These are phyloP conservation scores for Lonicera japonica DNA, from an alignment of 129 eudicot genomes.

Conservation along the genomic window DNA sequence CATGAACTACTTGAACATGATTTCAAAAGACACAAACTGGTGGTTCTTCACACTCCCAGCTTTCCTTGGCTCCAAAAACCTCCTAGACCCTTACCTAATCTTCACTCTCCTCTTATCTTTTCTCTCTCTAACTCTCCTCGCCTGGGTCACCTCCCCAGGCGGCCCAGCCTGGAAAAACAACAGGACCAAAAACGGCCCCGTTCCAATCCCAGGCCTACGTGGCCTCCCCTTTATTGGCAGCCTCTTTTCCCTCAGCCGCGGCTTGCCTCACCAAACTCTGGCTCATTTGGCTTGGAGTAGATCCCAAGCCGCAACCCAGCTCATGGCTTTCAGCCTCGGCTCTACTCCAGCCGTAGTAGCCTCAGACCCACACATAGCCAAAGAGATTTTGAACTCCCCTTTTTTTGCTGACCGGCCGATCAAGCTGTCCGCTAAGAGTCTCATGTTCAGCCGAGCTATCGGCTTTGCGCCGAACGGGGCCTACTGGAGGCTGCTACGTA, in stretches of 20 bases:
- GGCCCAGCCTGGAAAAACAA: constrained; percentile 32
- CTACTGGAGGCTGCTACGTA: constrained; percentile 29
- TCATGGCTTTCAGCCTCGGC: constrained; percentile 38
- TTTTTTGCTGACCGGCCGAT: constrained; percentile 32
- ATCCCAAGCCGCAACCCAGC: constrained; percentile 4
- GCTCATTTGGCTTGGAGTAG: constrained; percentile 20
- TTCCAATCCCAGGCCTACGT: constrained; percentile 25
- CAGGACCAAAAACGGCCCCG: constrained; percentile 1
- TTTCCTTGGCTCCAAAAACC: constrained; percentile 21
- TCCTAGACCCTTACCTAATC: constrained; percentile 8
- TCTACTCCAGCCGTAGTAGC: constrained; percentile 19
- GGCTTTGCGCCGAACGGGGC: constrained; percentile 37
- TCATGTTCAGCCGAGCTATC: constrained; percentile 35
- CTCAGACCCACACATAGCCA: constrained; percentile 18
- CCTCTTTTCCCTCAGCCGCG: constrained; percentile 22
- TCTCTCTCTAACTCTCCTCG: constrained; percentile 4
- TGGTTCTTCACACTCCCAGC: constrained; percentile 37
- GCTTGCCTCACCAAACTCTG: constrained; percentile 32
- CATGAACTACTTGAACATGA: neutral
- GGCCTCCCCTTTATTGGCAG: constrained; percentile 33
- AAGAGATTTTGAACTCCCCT: constrained; percentile 18
- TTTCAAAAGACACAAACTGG: constrained; percentile 27
- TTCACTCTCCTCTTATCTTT: constrained; percentile 1
- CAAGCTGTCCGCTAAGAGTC: constrained; percentile 26
- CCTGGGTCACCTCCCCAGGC: constrained; percentile 20